phyloP scores from a whole-genome alignment of 352 stramenopile genomes.

The Phytophthora vignae region DNA sequence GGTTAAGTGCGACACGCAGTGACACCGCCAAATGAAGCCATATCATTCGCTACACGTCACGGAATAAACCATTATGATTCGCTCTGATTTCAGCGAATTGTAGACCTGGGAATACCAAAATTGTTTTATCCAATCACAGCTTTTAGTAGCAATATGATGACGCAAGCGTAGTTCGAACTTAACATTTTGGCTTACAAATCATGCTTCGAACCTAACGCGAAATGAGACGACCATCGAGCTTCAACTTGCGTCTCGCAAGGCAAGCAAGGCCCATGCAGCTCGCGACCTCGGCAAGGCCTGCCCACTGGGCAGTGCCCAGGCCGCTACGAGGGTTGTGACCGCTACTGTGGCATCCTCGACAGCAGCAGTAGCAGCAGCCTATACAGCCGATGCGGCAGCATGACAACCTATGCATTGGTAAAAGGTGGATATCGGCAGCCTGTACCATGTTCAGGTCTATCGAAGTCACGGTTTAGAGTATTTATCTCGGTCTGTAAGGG shows the following conservation, averaged over 20 bases:
- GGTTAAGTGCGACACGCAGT: conserved; percentile 1
- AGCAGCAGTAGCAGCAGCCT: too few species aligned
- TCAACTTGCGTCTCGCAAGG: neutral
- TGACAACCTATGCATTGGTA: too few species aligned
- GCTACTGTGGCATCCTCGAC: too few species aligned
- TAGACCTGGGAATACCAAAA: neutral
- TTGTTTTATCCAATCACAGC: neutral
- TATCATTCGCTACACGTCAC: conserved; percentile 33
- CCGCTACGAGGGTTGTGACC: too few species aligned
- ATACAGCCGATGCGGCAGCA: too few species aligned
- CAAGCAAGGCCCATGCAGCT: too few species aligned
- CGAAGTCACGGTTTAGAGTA: too few species aligned
- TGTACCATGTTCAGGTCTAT: too few species aligned
- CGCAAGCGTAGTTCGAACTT: neutral
- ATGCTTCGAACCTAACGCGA: conserved; percentile 16
- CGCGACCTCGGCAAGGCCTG: too few species aligned
- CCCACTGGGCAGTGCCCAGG: too few species aligned
- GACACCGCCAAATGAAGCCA: conserved; percentile 19
- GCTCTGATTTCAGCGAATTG: neutral
- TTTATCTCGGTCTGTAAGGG: too few species aligned
- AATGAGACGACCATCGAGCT: conserved; percentile 1
- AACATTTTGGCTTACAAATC: conserved; percentile 2
- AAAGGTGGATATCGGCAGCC: too few species aligned
- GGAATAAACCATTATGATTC: neutral
- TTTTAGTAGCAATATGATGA: neutral